A percentile compares a stretch with the other conserved stretches of the same genome.
These are phyloP conservation scores for Volvariella surrecta DNA, from an alignment of 1,284 basidiomycete species.

Conservation along the genomic window DNA sequence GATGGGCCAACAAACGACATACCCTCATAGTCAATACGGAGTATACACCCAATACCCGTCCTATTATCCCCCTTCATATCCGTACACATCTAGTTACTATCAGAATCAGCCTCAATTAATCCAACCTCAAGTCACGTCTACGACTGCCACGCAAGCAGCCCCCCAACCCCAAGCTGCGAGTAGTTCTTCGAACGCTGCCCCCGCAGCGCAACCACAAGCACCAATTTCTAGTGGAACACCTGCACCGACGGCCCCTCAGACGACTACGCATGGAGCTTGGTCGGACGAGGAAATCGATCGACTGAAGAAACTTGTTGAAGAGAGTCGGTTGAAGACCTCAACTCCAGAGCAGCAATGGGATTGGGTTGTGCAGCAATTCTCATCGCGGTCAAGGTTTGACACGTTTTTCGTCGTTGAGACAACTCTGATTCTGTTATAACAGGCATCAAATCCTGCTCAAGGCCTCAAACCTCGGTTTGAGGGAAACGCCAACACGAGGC, in stretches of 20 bases:
- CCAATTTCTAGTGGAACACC: constrained; percentile 17
- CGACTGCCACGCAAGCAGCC: constrained; percentile 3
- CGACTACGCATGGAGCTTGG: constrained; percentile 61
- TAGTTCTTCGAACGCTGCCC: neutral
- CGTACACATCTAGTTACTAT: constrained; percentile 12
- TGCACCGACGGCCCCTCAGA: constrained; percentile 22
- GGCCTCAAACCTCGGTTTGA: constrained; percentile 64
- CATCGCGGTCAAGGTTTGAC: constrained; percentile 56
- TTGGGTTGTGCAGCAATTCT: constrained; percentile 63
- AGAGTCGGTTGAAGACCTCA: constrained; percentile 36
- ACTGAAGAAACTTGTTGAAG: constrained; percentile 56
- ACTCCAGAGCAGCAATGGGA: constrained; percentile 69
- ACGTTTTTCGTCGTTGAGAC: neutral
- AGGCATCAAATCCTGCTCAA: constrained; percentile 76
- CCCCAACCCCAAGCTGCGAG: constrained; percentile 1
- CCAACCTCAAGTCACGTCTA: constrained; percentile 7
- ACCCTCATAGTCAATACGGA: constrained; percentile 28
- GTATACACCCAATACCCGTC: constrained; percentile 29
- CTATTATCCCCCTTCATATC: constrained; percentile 43
- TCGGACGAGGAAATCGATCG: constrained; percentile 65
- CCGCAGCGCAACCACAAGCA: constrained; percentile 9
- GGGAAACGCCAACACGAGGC: constrained; percentile 58
- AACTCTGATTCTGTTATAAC: constrained; percentile 3
- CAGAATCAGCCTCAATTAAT: constrained; percentile 10
- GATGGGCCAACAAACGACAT: constrained; percentile 27